Base-by-base conservation (phyloP, 2,329 filamentous ascomycete species). In the Pseudogymnoascus sp. region DNA sequence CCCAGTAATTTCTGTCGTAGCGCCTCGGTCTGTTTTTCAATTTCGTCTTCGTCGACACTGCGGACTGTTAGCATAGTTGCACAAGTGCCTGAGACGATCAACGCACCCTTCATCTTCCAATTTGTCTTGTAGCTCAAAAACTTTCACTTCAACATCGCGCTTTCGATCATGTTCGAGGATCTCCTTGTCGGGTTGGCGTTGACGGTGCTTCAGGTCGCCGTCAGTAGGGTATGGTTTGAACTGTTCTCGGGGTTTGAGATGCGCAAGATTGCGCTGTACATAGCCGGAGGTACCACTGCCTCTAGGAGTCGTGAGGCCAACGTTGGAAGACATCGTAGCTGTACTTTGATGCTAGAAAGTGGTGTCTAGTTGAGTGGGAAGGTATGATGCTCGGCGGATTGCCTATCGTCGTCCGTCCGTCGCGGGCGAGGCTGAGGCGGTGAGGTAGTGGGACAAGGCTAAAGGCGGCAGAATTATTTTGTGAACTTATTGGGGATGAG, bases 261-360 rank as follows among this genome's bases (percentile, higher is more conserved):
- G 87, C 15, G 94, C 94, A 36, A 92, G 85, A 78, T 97, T 99
- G 75, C 92, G 90, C 77, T 97, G 93, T 62, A 99, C 93, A 74
- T 97, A 97, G 73, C 94, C 94, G 0, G 93, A 97, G 62, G 94
- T 99, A 58, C 94, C 94, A 73, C 90, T 96, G 68, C 94, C 94
- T 71, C 94, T 88, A 2, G 94, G 94, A 4, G 94, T 99, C 62
- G 88, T 87, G 70, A 99, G 90, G 63, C 94, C 95, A 72, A 99
- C 94, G 78, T 99, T 99, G 67, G 94, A 92, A 64, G 92, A 94
- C 94, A 97, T 97, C 69, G 35, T 71, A 39, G 13, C 36, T 45
- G n/a, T 62, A 36, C 52, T 8, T 36, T 4, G 59, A 60, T 37
- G 21, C 31, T 35, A 12, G 55, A 39, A 33, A 52, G 31, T 36